Evolutionary conservation across 1,284 basidiomycete genomes (phyloP), one percentile per base, ranked within the genome.

Genomic region (Pascua guehoae): DNA sequence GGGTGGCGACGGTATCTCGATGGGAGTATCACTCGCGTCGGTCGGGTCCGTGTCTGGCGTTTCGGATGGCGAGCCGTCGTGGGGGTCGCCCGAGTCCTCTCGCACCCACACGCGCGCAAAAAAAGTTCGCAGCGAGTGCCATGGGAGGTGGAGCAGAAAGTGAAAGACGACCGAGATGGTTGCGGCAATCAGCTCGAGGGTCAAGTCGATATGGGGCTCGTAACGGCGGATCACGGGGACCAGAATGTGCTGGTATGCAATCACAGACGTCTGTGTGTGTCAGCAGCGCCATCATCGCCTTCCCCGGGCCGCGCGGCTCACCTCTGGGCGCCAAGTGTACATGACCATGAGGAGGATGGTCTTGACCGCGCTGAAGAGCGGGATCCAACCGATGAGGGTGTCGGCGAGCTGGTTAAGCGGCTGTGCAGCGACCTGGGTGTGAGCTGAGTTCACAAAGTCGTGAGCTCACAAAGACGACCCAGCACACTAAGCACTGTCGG

Each of bases 161-260:
- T 67, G 61, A 1, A 60, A 47, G 10, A 67, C 15, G 8, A 74
- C 39, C 12, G 48, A 49, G 15, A 43, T 40, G 5, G 66, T 36
- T 0, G 63, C 64, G 12, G 66, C 56, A 15, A 72, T 11, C 14
- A 74, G 60, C 4, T 66, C 62, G 11, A 71, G 37, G 0, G 66
- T 63, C 18, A 74, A 65, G 54, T 74, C 72, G 51, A 74, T 67
- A 16, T 69, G 66, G 3, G 51, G 66, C 56, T 72, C 69, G 54
- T 72, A 68, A 41, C 59, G 57, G 15, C 57, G 57, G 9, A 74
- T 7, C 1, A 60, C 7, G 0, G 70, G 68, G 0, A 42, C 43
- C 9, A 73, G 41, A 36, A 68, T 16, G 9, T 57, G 47, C 12
- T 57, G 43, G 51, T 63, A 69, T 12, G 72, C 51, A 12, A 64